Percentiles rank a stretch among this genome's conserved stretches.
Conservation (phyloP, 2,329 filamentous ascomycete species). For the Didymellaceae sp. region DNA sequence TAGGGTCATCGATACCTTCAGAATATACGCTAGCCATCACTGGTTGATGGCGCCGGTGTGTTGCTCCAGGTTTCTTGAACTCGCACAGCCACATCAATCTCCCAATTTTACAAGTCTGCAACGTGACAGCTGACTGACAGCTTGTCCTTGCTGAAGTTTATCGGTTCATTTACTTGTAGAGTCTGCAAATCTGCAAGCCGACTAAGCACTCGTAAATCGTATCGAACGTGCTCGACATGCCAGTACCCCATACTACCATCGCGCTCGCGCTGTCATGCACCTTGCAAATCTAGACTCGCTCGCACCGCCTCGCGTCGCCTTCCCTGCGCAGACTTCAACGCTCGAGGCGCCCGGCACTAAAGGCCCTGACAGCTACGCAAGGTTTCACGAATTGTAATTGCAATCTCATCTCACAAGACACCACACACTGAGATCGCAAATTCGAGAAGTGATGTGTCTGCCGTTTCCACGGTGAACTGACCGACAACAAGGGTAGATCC, state of each 20-base stretch:
- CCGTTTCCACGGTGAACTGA: neutral
- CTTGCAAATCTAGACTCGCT: neutral
- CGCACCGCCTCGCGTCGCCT: neutral
- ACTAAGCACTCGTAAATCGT: too few relatives aligned
- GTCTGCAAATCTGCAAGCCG: neutral
- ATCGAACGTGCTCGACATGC: neutral
- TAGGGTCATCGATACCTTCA: too few relatives aligned
- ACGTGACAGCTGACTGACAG: neutral
- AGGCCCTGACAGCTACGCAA: neutral
- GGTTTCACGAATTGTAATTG: neutral
- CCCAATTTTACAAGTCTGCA: neutral
- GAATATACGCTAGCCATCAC: neutral
- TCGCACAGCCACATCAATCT: conserved; percentile 1
- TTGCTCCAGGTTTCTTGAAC: neutral
- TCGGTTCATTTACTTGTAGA: neutral
- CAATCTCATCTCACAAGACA: neutral
- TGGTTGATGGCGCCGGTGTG: neutral
- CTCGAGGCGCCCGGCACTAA: neutral
- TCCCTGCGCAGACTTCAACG: neutral
- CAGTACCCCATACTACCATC: neutral
- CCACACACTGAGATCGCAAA: neutral
- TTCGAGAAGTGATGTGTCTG: neutral
- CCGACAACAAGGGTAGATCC: conserved; percentile 9
- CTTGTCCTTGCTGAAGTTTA: neutral
- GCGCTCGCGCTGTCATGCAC: neutral